Conservation (phyloP, 2,329 filamentous ascomycete genomes). For the Pyricularia pennisetigena region DNA sequence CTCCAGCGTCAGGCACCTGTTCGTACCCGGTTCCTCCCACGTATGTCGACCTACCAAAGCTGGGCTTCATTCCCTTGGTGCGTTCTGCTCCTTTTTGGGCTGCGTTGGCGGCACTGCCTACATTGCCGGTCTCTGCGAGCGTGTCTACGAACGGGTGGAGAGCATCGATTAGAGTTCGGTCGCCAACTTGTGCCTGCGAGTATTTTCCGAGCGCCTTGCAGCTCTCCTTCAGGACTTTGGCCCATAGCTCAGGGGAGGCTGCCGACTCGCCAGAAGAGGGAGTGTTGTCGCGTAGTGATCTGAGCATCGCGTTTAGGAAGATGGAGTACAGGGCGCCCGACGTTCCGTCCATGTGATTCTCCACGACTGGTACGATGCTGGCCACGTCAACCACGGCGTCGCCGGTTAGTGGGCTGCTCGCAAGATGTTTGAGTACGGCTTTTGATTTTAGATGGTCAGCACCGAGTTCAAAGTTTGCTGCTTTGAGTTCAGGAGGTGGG, state of each 20-base stretch:
- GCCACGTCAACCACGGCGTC: slow-evolving; percentile 44
- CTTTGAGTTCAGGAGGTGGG: neutral
- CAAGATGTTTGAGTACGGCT: slow-evolving; percentile 44
- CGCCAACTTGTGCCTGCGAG: slow-evolving; percentile 78
- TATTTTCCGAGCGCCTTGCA: slow-evolving; percentile 66
- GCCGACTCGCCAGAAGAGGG: slow-evolving; percentile 20
- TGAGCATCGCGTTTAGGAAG: slow-evolving; percentile 77
- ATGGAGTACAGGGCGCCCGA: slow-evolving; percentile 62
- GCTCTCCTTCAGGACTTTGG: slow-evolving; percentile 60
- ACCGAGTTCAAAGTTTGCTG: neutral
- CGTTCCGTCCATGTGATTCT: slow-evolving; percentile 51
- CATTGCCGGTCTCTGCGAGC: slow-evolving; percentile 52
- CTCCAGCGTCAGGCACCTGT: slow-evolving; percentile 63
- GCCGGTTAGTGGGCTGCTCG: slow-evolving; percentile 31
- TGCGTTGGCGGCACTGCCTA: slow-evolving; percentile 65
- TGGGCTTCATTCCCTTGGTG: slow-evolving; percentile 89
- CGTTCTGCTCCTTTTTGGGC: slow-evolving; percentile 66
- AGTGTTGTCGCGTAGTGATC: slow-evolving; percentile 39
- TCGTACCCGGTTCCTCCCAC: slow-evolving; percentile 67
- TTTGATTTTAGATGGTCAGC: neutral
- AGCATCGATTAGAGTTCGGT: slow-evolving; percentile 82
- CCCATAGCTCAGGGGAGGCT: slow-evolving; percentile 32
- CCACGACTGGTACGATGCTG: slow-evolving; percentile 42
- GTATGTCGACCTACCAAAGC: slow-evolving; percentile 74
- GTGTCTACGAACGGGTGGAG: slow-evolving; percentile 75